Base-by-base conservation (phyloP, 306 rosid genomes). In the Dryas octopetala region DNA sequence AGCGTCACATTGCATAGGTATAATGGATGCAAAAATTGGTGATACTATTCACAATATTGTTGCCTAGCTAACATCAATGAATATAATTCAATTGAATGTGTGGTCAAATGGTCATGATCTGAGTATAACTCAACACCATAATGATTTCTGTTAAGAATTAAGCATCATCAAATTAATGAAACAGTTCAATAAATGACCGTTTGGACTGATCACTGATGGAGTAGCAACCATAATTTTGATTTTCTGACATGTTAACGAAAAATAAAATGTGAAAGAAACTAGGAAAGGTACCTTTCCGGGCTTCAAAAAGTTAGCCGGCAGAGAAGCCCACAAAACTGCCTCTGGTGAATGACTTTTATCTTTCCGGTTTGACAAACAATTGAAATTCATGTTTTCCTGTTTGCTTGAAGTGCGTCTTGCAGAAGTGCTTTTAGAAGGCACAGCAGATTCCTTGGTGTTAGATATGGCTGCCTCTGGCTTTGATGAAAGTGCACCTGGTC, bases 231-330 rank as follows among this genome's bases (percentile, higher is more conserved):
- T 28, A 62, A 38, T 32, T 38, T 32, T 12, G 23, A 23, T 23
- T 23, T 23, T 23, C 23, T 23, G 66, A 62, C 46, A 12, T 38
- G 4, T 62, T 40, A 38, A 62, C 32, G 46, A 8, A 38, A 41
- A 62, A 40, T 9, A 40, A 9, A 15, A 44, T 44, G 51, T 48
- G 50, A 68, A 46, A 60, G 57, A 74, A 68, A 74, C 4, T 38
- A 50, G 16, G 62, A 60, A 76, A n/a, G 49, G 67, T 80, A 92
- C 99, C 96, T 89, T 92, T 72, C 93, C 96, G 4, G 89, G 85
- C 86, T 79, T 89, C 74, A 85, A 73, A 74, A 95, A 92, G 64
- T 81, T 84, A 68, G 85, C 71, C 46, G 99, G 92, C 83, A 90
- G 85, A 78, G 90, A 84, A 32, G 90, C 83, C 97, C 96, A 87